Evolutionary conservation across 495 filamentous ascomycete genomes (phyloP).

Genomic region (Penicillium longicatenatum): DNA sequence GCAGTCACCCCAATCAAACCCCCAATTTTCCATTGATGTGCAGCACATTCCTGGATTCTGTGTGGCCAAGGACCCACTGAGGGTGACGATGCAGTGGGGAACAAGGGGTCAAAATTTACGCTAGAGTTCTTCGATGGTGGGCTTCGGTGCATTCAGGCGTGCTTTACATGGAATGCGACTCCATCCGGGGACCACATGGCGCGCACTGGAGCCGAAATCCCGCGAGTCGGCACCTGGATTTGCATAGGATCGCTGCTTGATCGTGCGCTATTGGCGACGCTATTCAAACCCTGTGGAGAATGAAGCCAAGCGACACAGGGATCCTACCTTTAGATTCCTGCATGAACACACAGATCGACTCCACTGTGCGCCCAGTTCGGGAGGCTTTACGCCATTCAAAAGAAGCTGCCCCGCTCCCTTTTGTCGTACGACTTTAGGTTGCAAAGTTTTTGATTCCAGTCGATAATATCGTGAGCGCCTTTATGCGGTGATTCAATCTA

Average conservation of each 20-base stretch:
- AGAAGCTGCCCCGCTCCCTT: constrained; percentile 4
- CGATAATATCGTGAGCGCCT: neutral
- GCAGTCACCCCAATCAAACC: constrained; percentile 1
- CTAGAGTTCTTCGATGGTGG: constrained; percentile 15
- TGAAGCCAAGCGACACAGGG: constrained; percentile 2
- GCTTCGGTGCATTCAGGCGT: constrained; percentile 12
- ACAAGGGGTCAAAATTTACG: constrained; percentile 5
- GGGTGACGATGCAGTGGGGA: constrained; percentile 19
- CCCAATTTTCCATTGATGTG: neutral
- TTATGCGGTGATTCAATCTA: neutral
- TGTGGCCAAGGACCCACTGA: constrained; percentile 7
- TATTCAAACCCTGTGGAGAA: constrained; percentile 19
- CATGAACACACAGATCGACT: constrained; percentile 18
- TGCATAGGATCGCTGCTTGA: constrained; percentile 14
- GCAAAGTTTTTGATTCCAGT: constrained; percentile 1
- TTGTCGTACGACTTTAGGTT: too few species aligned
- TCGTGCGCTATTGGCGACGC: constrained; percentile 24
- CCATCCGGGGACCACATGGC: constrained; percentile 19
- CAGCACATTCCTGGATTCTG: neutral
- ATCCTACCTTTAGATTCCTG: constrained; percentile 6
- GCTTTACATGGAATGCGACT: neutral
- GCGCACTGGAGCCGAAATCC: neutral
- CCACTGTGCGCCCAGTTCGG: constrained; percentile 5
- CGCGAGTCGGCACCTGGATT: neutral
- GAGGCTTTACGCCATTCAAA: neutral